Base-by-base conservation (phyloP, 805 yeast genomes). In the Nakazawaea ernobii region DNA sequence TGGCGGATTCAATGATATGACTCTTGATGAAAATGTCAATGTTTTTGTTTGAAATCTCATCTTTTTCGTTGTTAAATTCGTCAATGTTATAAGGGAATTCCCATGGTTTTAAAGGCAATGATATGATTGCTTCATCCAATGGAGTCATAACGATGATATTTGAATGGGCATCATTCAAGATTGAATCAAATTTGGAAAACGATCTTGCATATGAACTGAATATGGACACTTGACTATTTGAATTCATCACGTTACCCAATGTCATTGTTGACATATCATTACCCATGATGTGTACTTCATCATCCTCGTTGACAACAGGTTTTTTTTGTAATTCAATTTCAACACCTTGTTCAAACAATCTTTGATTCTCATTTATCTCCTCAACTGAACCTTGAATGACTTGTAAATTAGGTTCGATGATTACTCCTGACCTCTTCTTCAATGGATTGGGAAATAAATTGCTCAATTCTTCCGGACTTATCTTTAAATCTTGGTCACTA, bases 101-200 rank as follows among this genome's bases (percentile, higher is more conserved):
- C 96, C 95, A 88, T 24, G 96, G 96, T 60, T 87, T 88, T 46
- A 62, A 49, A 5, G 63, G n/a, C 42, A 82, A 59, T 1, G 70
- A 63, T 27, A 65, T 65, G 49, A 88, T 69, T 2, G 88, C 91
- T 9, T 62, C 65, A 57, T 88, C 79, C 2, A 79, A 68, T 8
- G 96, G 96, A 3, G 95, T 88, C 57, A 88, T 74, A 7, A 88
- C 74, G 20, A 86, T 64, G 53, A 75, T 14, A 2, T 41, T 45
- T 6, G 35, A 11, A 14, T 33, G 11, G 11, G 43, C 15, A 32
- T 45, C 43, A 28, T 32, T 32, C 33, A 39, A 20, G n/a, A 30
- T 6, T 3, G 38, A 8, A 17, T 38, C 43, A 14, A 45, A 9
- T 24, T 38, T 17, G 3, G 27, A n/a, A 4, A 17, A 20, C 6